Percentiles rank a stretch among this genome's conserved stretches.
phyloP scores from a whole-genome alignment of 1,284 basidiomycete species.

The Sanghuangporus baumii region DNA sequence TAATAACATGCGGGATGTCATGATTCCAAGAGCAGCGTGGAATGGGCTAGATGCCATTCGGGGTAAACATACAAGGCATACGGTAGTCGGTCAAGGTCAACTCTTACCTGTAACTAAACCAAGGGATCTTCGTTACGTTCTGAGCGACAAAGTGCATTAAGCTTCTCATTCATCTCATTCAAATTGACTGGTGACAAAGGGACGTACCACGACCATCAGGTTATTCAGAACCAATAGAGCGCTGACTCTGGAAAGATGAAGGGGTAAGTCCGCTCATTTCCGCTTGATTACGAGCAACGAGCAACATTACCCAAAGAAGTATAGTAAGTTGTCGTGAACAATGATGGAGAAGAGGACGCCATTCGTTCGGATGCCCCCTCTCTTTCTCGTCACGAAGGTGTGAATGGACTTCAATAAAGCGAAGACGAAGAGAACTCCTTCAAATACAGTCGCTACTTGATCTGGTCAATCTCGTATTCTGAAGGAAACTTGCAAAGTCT shows the following conservation, averaged over 20 bases:
- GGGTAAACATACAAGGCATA: background rate
- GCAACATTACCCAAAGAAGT: conserved; percentile 32
- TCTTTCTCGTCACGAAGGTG: conserved; percentile 19
- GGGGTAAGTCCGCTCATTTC: background rate
- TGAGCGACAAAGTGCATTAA: background rate
- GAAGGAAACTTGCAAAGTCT: conserved; percentile 18
- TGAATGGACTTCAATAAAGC: conserved; percentile 31
- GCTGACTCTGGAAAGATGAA: conserved; percentile 24
- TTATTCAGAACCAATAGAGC: conserved; percentile 37
- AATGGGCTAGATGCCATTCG: conserved; percentile 33
- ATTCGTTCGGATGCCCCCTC: background rate
- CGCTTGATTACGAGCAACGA: too few relatives aligned
- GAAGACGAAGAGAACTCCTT: conserved; percentile 33
- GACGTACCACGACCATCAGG: conserved; percentile 38
- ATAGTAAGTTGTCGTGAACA: conserved; percentile 35
- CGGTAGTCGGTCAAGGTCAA: background rate
- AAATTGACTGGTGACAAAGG: background rate
- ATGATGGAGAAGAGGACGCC: conserved; percentile 26
- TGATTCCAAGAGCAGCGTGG: conserved; percentile 41
- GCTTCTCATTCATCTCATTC: background rate
- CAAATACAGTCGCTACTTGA: conserved; percentile 19
- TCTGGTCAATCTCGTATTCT: conserved; percentile 28
- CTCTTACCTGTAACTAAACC: conserved; percentile 41
- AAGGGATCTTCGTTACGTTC: conserved; percentile 34
- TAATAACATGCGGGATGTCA: conserved; percentile 40